A percentile compares a stretch with the other conserved stretches of the same genome.
These are phyloP conservation scores for Sherardia arvensis DNA, from an alignment of 257 asterid genomes.

Conservation along the genomic window DNA sequence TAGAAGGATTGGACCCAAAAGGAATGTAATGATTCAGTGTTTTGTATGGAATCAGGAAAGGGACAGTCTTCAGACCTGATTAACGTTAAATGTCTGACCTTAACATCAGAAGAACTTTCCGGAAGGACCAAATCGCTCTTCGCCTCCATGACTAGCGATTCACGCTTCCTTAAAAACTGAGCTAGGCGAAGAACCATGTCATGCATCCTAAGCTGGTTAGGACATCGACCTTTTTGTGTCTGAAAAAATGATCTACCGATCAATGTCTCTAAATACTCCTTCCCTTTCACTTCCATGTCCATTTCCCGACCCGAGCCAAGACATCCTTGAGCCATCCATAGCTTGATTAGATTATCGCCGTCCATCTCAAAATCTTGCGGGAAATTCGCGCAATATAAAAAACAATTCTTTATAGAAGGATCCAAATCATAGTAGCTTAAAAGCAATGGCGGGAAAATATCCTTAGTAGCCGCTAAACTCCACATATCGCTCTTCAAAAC, in stretches of 20 bases:
- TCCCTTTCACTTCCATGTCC: conserved; percentile 25
- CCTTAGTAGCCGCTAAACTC: conserved; percentile 18
- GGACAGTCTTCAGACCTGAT: conserved; percentile 39
- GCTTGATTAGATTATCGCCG: conserved; percentile 26
- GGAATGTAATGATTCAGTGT: conserved; percentile 33
- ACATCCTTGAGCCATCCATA: conserved; percentile 42
- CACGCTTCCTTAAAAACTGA: conserved; percentile 29
- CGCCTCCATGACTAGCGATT: conserved; percentile 38
- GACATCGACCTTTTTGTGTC: not conserved
- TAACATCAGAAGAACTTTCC: conserved; percentile 18
- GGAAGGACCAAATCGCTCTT: conserved; percentile 19
- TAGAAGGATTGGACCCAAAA: conserved; percentile 65
- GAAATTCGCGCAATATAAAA: conserved; percentile 31
- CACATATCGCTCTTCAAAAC: conserved; percentile 19
- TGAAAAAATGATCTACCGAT: conserved; percentile 24
- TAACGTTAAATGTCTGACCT: conserved; percentile 44
- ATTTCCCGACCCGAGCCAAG: not conserved
- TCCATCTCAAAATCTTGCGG: conserved; percentile 26
- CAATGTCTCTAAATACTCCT: conserved; percentile 16
- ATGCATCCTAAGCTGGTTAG: conserved; percentile 22
- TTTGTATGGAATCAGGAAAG: conserved; percentile 32
- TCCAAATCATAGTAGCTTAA: conserved; percentile 25
- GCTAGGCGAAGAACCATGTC: conserved; percentile 28
- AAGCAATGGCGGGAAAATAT: conserved; percentile 18
- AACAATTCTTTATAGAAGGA: conserved; percentile 25